Conservation (phyloP, 176 grass and related monocot genomes). For the Oryza longistaminata region DNA sequence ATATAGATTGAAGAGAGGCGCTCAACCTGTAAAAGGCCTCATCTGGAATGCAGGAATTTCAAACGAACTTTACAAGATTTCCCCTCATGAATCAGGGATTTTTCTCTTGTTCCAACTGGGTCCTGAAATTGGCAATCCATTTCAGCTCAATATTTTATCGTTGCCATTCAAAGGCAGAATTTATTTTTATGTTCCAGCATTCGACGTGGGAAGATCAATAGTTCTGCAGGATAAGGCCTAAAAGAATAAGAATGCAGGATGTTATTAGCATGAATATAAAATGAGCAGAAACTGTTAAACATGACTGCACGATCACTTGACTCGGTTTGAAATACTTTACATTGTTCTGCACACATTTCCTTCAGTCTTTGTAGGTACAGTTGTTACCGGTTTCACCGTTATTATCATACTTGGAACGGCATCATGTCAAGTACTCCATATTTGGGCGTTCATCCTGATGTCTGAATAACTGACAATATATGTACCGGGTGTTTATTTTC, state of each 20-base stretch:
- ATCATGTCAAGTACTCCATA: constrained; percentile 13
- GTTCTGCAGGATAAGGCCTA: not conserved
- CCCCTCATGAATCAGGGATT: not conserved
- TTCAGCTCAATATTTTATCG: not conserved
- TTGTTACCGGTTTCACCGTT: constrained; percentile 1
- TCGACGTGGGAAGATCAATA: not conserved
- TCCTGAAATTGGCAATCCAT: not conserved
- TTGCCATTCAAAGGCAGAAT: not conserved
- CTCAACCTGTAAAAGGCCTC: not conserved
- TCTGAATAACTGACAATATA: constrained; percentile 8
- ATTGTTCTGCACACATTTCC: constrained; percentile 19
- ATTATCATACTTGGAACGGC: not conserved
- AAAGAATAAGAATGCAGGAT: not conserved
- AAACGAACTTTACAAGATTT: no score
- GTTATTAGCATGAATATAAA: not conserved
- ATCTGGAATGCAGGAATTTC: no score
- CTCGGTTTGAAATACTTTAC: not conserved
- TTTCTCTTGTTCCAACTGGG: not conserved
- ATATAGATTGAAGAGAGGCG: not conserved
- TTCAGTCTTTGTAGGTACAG: not conserved
- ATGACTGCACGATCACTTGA: constrained; percentile 39
- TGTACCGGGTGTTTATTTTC: constrained; percentile 24
- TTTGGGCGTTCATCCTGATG: not conserved
- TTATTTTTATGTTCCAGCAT: not conserved
- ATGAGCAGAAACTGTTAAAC: not conserved